Percentiles rank a stretch among this genome's conserved stretches.
Conservation (phyloP, 352 stramenopile species). For the Phytophthora pini region DNA sequence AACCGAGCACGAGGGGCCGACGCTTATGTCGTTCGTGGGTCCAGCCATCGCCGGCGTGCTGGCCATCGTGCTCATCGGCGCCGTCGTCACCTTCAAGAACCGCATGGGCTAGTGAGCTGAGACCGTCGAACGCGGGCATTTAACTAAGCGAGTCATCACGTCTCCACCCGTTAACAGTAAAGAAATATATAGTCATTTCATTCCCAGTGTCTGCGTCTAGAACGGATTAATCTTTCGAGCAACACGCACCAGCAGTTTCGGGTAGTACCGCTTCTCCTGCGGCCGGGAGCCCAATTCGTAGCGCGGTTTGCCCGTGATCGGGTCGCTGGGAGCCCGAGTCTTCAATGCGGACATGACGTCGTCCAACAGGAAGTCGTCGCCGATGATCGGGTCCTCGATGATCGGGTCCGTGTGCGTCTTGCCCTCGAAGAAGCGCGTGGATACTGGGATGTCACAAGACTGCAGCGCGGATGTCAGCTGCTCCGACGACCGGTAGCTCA, state of each 20-base stretch:
- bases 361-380: constrained; percentile 68
- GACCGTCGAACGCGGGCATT: background rate
- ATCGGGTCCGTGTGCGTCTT: constrained; percentile 95
- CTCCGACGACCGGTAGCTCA: constrained; percentile 62
- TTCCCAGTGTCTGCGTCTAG: constrained; percentile 31
- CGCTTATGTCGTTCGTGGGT: constrained; percentile 46
- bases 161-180: constrained; percentile 19
- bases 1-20: constrained; percentile 20
- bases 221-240: constrained; percentile 73
- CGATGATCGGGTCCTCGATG: constrained; percentile 84
- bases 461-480: constrained; percentile 59
- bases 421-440: constrained; percentile 72
- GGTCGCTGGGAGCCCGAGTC: constrained; percentile 45
- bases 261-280: constrained; percentile 56
- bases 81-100: constrained; percentile 63
- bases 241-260: constrained; percentile 48
- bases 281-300: constrained; percentile 43
- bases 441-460: constrained; percentile 51
- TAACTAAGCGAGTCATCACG: constrained; percentile 8
- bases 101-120: constrained; percentile 31
- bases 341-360: constrained; percentile 62
- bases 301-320: constrained; percentile 32
- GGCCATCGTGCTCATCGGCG: constrained; percentile 64
- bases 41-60: constrained; percentile 52
- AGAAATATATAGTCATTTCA: constrained; percentile 38